Conservation (phyloP, 2,329 filamentous ascomycete genomes). For the Lachnum nothofagi region DNA sequence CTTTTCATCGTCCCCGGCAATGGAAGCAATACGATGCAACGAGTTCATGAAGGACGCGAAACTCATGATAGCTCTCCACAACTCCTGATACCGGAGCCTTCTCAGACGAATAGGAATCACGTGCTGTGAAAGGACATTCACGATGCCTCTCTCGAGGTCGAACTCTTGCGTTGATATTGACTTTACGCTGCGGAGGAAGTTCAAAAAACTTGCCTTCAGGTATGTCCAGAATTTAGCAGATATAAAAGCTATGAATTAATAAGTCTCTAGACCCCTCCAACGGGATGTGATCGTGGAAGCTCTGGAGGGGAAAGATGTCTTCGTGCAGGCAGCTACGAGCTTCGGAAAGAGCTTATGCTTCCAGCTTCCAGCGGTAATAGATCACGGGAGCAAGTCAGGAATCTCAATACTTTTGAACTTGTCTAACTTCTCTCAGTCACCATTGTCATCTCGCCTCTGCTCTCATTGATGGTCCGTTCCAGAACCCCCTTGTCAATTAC, state of each 20-base stretch:
- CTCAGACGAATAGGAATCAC: neutral
- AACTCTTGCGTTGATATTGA: conserved; percentile 60
- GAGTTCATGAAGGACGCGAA: neutral
- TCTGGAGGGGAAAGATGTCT: conserved; percentile 80
- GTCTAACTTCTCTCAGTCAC: conserved; percentile 55
- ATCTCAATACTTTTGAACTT: neutral
- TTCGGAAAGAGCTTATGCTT: conserved; percentile 95
- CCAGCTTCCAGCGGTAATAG: conserved; percentile 82
- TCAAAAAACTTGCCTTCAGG: conserved; percentile 70
- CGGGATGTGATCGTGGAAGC: conserved; percentile 82
- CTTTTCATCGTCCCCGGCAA: neutral
- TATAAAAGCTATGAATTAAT: conserved; percentile 9
- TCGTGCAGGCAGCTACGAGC: conserved; percentile 82
- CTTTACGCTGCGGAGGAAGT: conserved; percentile 68
- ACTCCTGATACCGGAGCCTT: neutral
- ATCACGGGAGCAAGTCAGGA: conserved; percentile 67
- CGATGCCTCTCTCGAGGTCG: conserved; percentile 38
- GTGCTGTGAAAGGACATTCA: conserved; percentile 1
- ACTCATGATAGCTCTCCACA: neutral
- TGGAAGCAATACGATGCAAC: neutral
- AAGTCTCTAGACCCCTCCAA: conserved; percentile 65
- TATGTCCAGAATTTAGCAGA: conserved; percentile 31
- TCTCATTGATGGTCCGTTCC: conserved; percentile 77
- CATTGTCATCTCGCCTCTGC: conserved; percentile 80
- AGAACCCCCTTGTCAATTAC: neutral